Base-by-base conservation (phyloP, 2,329 filamentous ascomycete species). In the Neurospora sp. region DNA sequence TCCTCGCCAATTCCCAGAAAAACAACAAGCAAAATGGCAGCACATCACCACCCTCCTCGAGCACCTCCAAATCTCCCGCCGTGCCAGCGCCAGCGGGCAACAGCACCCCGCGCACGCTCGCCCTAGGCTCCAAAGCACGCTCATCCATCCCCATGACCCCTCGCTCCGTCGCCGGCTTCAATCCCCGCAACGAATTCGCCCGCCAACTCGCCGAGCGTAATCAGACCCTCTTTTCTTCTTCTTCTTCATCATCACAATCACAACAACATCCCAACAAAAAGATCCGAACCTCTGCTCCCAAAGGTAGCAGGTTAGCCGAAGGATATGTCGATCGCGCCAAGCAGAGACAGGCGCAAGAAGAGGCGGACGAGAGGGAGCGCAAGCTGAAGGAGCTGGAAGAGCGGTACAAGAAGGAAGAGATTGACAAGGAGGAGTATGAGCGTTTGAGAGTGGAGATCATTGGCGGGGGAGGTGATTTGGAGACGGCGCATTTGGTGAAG, bases 121-220 rank as follows among this genome's bases (percentile, higher is more conserved):
- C 88, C 4, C 84, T 97, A 70, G 93, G 93, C 28, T 96, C 92
- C 70, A 87, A 91, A 76, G 89, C 91, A 80, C 88, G 89, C 74
- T 87, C 91, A 40, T 95, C 88, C 79, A 95, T 97, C 72, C 93
- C 93, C 70, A 97, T 97, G 95, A 97, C 95, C 66, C 95, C 95
- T 15, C 91, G 92, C 67, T 88, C 90, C 33, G 84, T 93, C 12
- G 83, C 83, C 73, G 83, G 83, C 57, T 77, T 80, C 52, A 62
- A 62, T 3, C 52, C 52, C 36, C 85, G 86, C 68, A 82, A 86
- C 69, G 90, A 96, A 69, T 97, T 97, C 79, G 91, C 92, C 28
- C 91, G 89, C 74, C 95, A 97, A 79, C 85, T 97, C 39, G 90
- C 92, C 43, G 92, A 96, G 75, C 87, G 89, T 72, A 88, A 87